These are phyloP conservation scores for Excoecaria agallocha DNA, from an alignment of 345 rosid genomes.

Conservation along the genomic window DNA sequence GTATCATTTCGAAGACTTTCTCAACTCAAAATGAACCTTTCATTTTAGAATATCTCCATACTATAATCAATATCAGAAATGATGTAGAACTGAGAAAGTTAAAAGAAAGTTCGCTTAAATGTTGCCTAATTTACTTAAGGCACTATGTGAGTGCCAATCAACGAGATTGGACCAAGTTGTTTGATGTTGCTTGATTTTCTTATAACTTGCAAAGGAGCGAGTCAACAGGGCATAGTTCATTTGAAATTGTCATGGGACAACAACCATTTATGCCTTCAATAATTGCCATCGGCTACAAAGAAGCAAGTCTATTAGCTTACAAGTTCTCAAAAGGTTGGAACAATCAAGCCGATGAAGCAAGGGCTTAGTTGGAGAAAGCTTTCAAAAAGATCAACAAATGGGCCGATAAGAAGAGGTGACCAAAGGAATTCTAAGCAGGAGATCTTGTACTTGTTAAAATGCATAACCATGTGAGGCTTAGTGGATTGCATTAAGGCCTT, in stretches of 20 bases:
- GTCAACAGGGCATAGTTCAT: not conserved
- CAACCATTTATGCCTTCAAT: not conserved
- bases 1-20: too few species aligned
- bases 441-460: not conserved
- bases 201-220: not conserved
- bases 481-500: too few species aligned
- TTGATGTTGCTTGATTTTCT: not conserved
- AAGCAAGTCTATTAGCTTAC: accelerated
- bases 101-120: too few species aligned
- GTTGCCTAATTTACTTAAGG: too few species aligned
- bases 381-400: not conserved
- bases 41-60: too few species aligned
- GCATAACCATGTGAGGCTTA: too few species aligned
- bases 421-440: not conserved
- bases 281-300: accelerated
- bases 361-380: not conserved
- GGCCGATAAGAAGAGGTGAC: not conserved
- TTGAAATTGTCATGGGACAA: not conserved
- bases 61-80: too few species aligned
- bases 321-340: not conserved
- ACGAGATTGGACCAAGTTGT: not conserved
- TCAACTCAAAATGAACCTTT: too few species aligned
- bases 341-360: not conserved
- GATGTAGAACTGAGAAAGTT: too few species aligned
- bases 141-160: conserved; percentile 11